Evolutionary conservation across 192 early-diverging fungal species (phyloP), one percentile per base, ranked within the genome.

Genomic region (Coemansia sp.): DNA sequence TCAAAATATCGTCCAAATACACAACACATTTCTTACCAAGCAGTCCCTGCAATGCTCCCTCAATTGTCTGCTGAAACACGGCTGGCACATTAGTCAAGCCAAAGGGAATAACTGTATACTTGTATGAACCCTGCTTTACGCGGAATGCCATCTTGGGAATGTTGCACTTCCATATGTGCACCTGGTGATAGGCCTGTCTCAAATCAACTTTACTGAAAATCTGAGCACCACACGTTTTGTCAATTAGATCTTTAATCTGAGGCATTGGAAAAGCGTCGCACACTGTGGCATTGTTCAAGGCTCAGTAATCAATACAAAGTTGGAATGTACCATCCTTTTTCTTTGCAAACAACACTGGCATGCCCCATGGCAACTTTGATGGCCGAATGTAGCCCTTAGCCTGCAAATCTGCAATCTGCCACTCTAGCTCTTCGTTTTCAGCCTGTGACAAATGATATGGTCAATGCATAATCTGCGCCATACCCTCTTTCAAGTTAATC

Each of bases 51-150:
- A 92, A 68, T 0, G 86, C 53, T 3, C 82, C 68, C 43, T 88
- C 86, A 18, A 89, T 86, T 1, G 86, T 49, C 0, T 65, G 62
- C 68, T 87, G 83, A 72, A 93, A 92, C 0, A 84, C 76, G 0
- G 82, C 87, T 0, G 89, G 87, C 0, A 85, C 86, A 69, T 90
- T 91, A 20, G 76, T 81, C 2, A 92, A 60, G 0, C 90, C 90
- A 65, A 90, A 89, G 0, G 89, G 89, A 58, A 93, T 50, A 4
- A 91, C 89, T 0, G 62, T 40, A 46, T 74, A 89, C 64, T 92
- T 72, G 70, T 65, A 92, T 2, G 60, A 70, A 1, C 84, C 80
- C 0, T 69, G 72, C 0, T 64, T 38, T 0, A 86, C 84, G 0
- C 66, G 18, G 52, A 87, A 88, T 7, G 87, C 80, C 22, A 76